phyloP scores from a whole-genome alignment of 257 asterid genomes.

The Penstemon eatonii region DNA sequence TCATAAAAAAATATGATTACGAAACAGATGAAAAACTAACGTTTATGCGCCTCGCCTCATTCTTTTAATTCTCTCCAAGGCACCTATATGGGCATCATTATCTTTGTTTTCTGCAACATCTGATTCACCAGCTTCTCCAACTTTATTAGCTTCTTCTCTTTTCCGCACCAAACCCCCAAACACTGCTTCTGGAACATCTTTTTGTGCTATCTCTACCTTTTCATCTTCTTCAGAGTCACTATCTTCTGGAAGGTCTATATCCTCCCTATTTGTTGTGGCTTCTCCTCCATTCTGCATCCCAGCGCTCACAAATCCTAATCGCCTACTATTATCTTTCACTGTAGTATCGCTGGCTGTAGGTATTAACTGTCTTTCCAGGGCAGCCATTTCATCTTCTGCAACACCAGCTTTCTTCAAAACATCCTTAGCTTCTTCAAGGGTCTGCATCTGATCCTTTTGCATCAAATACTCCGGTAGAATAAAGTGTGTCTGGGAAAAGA shows the following conservation, averaged over 20 bases:
- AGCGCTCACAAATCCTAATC: constrained; percentile 86
- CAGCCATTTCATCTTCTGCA: constrained; percentile 90
- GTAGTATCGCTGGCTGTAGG: constrained; percentile 45
- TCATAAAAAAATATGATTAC: too few species aligned
- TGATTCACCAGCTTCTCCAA: constrained; percentile 32
- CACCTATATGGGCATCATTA: constrained; percentile 51
- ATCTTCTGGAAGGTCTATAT: constrained; percentile 88
- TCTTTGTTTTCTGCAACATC: constrained; percentile 35
- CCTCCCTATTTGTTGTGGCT: constrained; percentile 55
- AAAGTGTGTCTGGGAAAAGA: constrained; percentile 62
- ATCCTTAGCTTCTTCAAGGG: constrained; percentile 91
- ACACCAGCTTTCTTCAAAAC: constrained; percentile 78
- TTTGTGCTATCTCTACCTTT: constrained; percentile 76
- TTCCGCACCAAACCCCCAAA: constrained; percentile 84
- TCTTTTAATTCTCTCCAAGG: constrained; percentile 75
- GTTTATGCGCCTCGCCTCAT: constrained; percentile 48
- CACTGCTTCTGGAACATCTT: constrained; percentile 84
- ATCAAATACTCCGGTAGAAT: constrained; percentile 84
- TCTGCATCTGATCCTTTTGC: constrained; percentile 87
- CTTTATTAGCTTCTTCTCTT: constrained; percentile 49
- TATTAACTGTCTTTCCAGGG: constrained; percentile 69
- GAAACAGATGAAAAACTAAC: background rate
- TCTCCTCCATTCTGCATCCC: constrained; percentile 59
- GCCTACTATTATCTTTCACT: constrained; percentile 45
- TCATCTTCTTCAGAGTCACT: constrained; percentile 83